These are phyloP conservation scores for Tulasnella sp. DNA, from an alignment of 768 basidiomycete genomes.

Conservation along the genomic window DNA sequence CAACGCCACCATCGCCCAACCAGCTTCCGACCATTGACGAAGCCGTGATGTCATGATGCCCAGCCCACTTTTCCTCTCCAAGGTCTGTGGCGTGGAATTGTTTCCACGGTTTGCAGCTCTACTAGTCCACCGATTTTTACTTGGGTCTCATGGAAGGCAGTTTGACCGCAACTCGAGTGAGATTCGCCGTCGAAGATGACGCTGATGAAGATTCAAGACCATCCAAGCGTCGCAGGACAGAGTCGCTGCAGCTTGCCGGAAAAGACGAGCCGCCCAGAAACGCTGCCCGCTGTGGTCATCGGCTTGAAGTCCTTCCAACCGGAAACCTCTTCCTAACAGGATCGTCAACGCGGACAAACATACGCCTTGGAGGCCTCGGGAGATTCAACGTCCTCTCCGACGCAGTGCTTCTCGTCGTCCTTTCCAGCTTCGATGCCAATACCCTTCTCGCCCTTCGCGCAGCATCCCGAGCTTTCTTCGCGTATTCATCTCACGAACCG, in stretches of 20 bases:
- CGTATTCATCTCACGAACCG: conserved; percentile 26
- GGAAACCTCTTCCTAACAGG: conserved; percentile 29
- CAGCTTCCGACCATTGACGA: conserved; percentile 7
- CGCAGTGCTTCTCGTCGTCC: conserved; percentile 20
- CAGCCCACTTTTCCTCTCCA: background rate
- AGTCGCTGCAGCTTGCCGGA: background rate
- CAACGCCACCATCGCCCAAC: background rate
- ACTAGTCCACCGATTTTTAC: conserved; percentile 12
- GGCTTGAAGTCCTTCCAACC: conserved; percentile 27
- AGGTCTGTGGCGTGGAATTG: background rate
- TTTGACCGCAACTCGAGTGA: conserved; percentile 13
- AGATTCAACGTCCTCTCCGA: conserved; percentile 17
- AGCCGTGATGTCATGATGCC: background rate
- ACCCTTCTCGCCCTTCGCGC: conserved; percentile 14
- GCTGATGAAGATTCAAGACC: background rate
- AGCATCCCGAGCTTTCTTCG: conserved; percentile 29
- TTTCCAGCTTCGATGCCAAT: conserved; percentile 10
- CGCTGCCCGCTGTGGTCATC: background rate
- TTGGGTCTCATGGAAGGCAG: background rate
- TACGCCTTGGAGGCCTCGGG: conserved; percentile 27
- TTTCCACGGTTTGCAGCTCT: background rate
- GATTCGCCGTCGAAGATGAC: conserved; percentile 7
- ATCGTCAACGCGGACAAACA: background rate
- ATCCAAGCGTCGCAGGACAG: conserved; percentile 8
- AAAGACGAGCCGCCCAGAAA: background rate